These are phyloP conservation scores for Perkinsus marinus DNA, from an alignment of 169 alveolate genomes.

Conservation along the genomic window DNA sequence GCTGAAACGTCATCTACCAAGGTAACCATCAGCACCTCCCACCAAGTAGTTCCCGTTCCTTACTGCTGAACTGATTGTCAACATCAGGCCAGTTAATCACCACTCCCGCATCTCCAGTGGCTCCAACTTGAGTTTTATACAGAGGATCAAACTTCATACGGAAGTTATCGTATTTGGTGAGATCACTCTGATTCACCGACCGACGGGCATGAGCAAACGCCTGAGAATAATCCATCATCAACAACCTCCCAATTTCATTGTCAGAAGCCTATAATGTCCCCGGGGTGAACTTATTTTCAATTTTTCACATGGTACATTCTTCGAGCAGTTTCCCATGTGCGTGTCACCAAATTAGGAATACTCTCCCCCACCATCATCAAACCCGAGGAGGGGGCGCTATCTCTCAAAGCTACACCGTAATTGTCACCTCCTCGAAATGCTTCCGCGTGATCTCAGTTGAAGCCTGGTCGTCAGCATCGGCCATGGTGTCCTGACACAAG, in stretches of 20 bases:
- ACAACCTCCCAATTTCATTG: neutral
- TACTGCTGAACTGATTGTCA: neutral
- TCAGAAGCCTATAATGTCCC: neutral
- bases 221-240: neutral
- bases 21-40: neutral
- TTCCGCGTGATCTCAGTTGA: constrained; percentile 87
- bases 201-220: constrained; percentile 88
- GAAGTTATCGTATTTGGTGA: constrained; percentile 86
- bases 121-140: constrained; percentile 78
- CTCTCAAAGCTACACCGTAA: too few relatives aligned
- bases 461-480: constrained; percentile 61
- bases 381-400: too few relatives aligned
- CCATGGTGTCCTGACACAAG: constrained; percentile 11
- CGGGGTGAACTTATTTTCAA: too few relatives aligned
- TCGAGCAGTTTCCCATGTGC: too few relatives aligned
- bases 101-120: constrained; percentile 39
- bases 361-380: too few relatives aligned
- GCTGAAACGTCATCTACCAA: neutral
- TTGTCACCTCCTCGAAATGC: constrained; percentile 98
- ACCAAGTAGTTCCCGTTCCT: neutral
- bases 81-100: neutral
- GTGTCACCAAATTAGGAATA: too few relatives aligned
- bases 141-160: constrained; percentile 95
- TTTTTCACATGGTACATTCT: too few relatives aligned
- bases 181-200: constrained; percentile 81